phyloP scores from a whole-genome alignment of 129 eudicot genomes.

The Cynara cardunculus region DNA sequence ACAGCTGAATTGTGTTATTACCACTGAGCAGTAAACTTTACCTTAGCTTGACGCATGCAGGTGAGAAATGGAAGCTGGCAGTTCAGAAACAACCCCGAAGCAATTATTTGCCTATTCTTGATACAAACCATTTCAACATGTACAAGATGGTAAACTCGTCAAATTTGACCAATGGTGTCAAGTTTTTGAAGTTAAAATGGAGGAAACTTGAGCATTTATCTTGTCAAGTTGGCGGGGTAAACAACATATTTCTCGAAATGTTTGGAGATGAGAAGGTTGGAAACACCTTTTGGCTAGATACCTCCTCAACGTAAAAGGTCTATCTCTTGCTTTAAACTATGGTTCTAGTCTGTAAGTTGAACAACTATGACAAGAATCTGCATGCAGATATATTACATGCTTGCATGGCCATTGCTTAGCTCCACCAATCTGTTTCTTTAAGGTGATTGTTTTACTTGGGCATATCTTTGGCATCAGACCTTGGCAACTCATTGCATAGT shows the following conservation, averaged over 20 bases:
- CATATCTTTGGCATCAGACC: no score
- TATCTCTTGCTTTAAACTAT: conserved; percentile 13
- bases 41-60: conserved; percentile 98
- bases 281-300: conserved; percentile 93
- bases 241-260: conserved; percentile 54
- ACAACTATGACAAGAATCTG: no score
- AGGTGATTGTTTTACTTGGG: no score
- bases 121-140: conserved; percentile 21
- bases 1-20: conserved; percentile 18
- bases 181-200: conserved; percentile 68
- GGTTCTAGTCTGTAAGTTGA: no score
- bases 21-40: conserved; percentile 88
- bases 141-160: conserved; percentile 30
- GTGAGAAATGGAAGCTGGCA: conserved; percentile 50
- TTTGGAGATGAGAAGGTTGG: conserved; percentile 61
- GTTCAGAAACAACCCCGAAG: conserved; percentile 36
- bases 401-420: no score
- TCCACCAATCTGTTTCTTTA: no score
- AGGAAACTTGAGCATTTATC: conserved; percentile 60
- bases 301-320: conserved; percentile 89
- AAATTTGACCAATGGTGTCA: conserved; percentile 25
- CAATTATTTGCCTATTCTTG: conserved; percentile 27
- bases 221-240: conserved; percentile 79
- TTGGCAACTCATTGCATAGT: not conserved
- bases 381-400: not conserved